Conservation (phyloP, 371 early-diverging fungal species). For the Mucor racemosus region DNA sequence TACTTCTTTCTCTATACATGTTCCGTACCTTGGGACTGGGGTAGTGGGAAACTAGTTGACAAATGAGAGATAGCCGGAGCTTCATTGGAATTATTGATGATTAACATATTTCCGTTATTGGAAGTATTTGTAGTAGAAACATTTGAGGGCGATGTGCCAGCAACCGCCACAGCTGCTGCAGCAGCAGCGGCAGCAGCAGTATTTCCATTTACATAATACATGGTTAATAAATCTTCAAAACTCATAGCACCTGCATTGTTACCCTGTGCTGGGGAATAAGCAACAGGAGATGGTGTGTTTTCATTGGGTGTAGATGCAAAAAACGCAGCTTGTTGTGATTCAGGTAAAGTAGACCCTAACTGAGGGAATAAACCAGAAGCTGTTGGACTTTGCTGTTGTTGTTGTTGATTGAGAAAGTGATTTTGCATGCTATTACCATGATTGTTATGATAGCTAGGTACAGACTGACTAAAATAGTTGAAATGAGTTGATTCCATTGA, state of each 20-base stretch:
- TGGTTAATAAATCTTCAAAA: constrained; percentile 38
- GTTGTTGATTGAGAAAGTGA: background rate
- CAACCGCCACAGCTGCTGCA: constrained; percentile 18
- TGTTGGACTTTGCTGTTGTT: constrained; percentile 14
- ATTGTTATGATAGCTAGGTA: constrained; percentile 23
- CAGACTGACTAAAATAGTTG: constrained; percentile 33
- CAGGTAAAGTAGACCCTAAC: constrained; percentile 23
- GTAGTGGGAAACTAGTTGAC: constrained; percentile 12
- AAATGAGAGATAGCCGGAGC: constrained; percentile 15
- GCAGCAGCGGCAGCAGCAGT: constrained; percentile 20
- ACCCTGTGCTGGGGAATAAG: constrained; percentile 10
- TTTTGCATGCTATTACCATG: constrained; percentile 4
- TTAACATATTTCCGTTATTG: constrained; percentile 3
- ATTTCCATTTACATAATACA: constrained; percentile 35
- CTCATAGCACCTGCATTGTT: constrained; percentile 40
- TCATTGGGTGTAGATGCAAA: constrained; percentile 29
- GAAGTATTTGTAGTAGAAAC: background rate
- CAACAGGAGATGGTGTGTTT: constrained; percentile 27
- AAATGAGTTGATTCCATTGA: constrained; percentile 22
- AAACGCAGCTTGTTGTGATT: constrained; percentile 22
- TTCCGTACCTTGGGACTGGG: constrained; percentile 23
- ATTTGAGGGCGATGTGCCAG: constrained; percentile 14
- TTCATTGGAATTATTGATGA: constrained; percentile 10
- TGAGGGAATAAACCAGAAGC: constrained; percentile 30
- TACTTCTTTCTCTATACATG: background rate